Evolutionary conservation across 2,329 filamentous ascomycete genomes (phyloP), one percentile per base, ranked within the genome.

Genomic region (Scedosporium dehoogii): DNA sequence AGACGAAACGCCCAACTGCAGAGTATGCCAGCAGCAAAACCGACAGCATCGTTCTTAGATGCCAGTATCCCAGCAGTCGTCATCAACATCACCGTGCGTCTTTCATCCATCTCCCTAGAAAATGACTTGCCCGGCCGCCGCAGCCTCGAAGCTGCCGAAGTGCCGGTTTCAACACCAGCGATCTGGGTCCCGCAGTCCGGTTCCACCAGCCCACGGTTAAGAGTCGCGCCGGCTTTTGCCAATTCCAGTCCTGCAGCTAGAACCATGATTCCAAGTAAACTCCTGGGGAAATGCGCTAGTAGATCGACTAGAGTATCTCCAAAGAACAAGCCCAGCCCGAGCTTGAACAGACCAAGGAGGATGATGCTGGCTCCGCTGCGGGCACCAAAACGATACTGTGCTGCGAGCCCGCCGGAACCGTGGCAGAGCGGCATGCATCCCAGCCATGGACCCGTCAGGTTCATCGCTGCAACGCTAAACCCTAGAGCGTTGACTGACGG

Each of bases 361-460:
- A 97, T 85, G 65, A 97, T 82, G 68, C 88, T 92, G 0, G 91
- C 85, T 9, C 93, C 93, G 64, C 90, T 96, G 58, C 93, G 86
- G 4, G 93, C 92, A 0, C 93, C 93, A 68, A 97, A 97, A 4
- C 91, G 86, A 72, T 91, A 91, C 72, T 97, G 93, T 0, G 89
- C 94, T 4, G 94, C 94, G 0, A 97, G 79, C 0, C 93, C 93
- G 2, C 93, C 93, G 0, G 91, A 91, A 4, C 93, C 93, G 71
- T 97, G 94, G 70, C 94, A 97, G 3, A 94, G 86, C 3, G 93
- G 94, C 94, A 97, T 97, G 4, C 89, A 89, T 58, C 92, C 92
- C 69, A 96, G 96, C 90, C 91, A 96, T 69, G 90, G 92, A 16
- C 89, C 89, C 1, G 89, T 73, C 3, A 97, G 77, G 71, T 97